A percentile compares a stretch with the other conserved stretches of the same genome.
Evolutionary conservation across 1,284 basidiomycete genomes (phyloP).

Genomic region (Wolfiporia cocos): DNA sequence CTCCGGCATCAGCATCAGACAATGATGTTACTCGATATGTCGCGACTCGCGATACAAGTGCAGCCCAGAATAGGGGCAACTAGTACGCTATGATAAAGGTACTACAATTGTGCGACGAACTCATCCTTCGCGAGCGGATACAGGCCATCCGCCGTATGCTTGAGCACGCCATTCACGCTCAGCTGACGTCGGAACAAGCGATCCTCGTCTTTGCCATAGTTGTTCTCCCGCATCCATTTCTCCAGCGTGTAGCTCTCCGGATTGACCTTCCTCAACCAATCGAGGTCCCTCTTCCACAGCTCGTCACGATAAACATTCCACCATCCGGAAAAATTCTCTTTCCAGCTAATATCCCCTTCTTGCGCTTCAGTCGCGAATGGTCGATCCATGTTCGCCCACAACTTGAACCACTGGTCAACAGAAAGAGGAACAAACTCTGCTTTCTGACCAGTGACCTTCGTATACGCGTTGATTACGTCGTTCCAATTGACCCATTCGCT

Average conservation of each 20-base stretch:
- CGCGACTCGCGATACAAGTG: too few relatives aligned
- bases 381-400: slow-evolving; percentile 25
- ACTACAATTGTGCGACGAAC: too few relatives aligned
- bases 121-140: too few relatives aligned
- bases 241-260: slow-evolving; percentile 23
- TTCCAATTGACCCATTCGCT: slow-evolving; percentile 37
- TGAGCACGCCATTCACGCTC: too few relatives aligned
- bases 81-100: too few relatives aligned
- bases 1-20: too few relatives aligned
- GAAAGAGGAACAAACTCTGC: slow-evolving; percentile 29
- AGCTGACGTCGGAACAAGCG: too few relatives aligned
- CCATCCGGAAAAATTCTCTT: slow-evolving; percentile 34
- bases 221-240: slow-evolving; percentile 21
- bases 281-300: slow-evolving; percentile 34
- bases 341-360: slow-evolving; percentile 26
- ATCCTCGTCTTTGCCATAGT: slow-evolving; percentile 13
- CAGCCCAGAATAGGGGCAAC: too few relatives aligned
- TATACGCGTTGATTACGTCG: slow-evolving; percentile 32
- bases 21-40: too few relatives aligned
- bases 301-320: slow-evolving; percentile 37
- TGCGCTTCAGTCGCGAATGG: slow-evolving; percentile 25
- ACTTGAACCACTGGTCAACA: slow-evolving; percentile 34
- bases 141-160: too few relatives aligned
- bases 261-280: slow-evolving; percentile 32
- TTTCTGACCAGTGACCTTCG: slow-evolving; percentile 33